Conservation (phyloP, 108 stramenopile species). For the Nitzschia sp. region DNA sequence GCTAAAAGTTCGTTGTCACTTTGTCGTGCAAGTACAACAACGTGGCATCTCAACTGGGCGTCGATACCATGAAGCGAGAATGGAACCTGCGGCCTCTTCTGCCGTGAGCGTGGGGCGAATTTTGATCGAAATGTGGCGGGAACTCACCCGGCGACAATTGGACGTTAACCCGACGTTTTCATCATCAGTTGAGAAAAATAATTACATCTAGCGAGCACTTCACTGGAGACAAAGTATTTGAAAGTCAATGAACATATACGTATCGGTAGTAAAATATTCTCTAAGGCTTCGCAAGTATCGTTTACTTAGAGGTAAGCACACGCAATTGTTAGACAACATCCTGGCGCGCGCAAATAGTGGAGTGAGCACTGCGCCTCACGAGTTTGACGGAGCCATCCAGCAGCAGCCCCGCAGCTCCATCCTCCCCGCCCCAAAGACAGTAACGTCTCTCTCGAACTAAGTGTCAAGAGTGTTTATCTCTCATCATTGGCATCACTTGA, state of each 20-base stretch:
- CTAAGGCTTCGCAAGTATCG: neutral
- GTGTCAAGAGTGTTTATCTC: neutral
- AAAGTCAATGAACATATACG: no score
- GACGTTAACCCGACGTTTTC: neutral
- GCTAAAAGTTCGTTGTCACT: no score
- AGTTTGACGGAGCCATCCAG: slow-evolving; percentile 1
- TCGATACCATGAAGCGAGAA: no score
- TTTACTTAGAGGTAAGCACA: slow-evolving; percentile 1
- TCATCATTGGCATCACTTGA: slow-evolving; percentile 10
- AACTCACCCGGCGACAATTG: neutral
- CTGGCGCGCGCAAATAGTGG: slow-evolving; percentile 20
- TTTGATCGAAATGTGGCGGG: neutral
- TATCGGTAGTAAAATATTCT: no score
- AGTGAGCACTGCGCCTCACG: slow-evolving; percentile 18
- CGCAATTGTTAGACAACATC: neutral
- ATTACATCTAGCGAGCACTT: neutral
- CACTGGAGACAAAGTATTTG: no score
- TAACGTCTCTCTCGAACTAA: neutral
- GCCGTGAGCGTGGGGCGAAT: neutral
- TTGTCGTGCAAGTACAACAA: no score
- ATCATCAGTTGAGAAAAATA: neutral
- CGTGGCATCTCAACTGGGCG: no score
- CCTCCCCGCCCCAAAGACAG: slow-evolving; percentile 8
- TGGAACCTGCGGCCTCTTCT: neutral
- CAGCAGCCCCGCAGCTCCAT: slow-evolving; percentile 9